Evolutionary conservation across 345 rosid genomes (phyloP), one percentile per base, ranked within the genome.

Genomic region (Xanthoceras sorbifolium): DNA sequence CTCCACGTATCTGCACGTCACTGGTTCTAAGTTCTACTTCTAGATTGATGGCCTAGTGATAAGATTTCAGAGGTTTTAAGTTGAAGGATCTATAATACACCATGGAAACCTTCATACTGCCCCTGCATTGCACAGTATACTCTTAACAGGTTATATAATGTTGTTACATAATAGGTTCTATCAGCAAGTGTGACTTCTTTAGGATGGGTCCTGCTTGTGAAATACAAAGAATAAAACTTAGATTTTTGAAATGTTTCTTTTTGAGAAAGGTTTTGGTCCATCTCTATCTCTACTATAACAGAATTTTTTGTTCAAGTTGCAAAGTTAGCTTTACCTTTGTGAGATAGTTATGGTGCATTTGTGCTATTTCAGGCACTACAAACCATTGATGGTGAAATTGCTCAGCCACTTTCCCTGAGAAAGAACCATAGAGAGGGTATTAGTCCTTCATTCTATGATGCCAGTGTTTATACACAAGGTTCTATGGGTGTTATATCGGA

Each of bases 331-430:
- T 17, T 25, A 25, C 8, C 26, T 71, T 46, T 64, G 70, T 55
- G 14, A 63, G 44, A 9, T 69, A 65, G 17, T 64, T 14, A 60
- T 38, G 7, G 23, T 44, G 20, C 28, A 65, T 26, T 46, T 14
- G 26, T 46, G 71, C 73, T 20, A 28, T 81, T 60, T 75, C 61
- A 96, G 98, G 99, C 99, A 26, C 82, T 92, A 78, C 93, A 90
- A 90, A 86, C 94, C 59, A 93, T 96, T 71, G 98, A 93, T 87
- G 88, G 88, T 32, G 99, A 96, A 82, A 96, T 96, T 81, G 83
- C 88, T 57, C 91, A 89, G 36, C 98, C 88, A 66, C 91, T 96
- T 81, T 71, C 81, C 57, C 17, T 90, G 70, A 88, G 98, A 85
- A 87, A 94, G 82, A 96, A 96, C 83, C 98, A 86, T 64, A 87